Evolutionary conservation across 345 rosid genomes (phyloP).

Genomic region (Hirschfeldia incana): DNA sequence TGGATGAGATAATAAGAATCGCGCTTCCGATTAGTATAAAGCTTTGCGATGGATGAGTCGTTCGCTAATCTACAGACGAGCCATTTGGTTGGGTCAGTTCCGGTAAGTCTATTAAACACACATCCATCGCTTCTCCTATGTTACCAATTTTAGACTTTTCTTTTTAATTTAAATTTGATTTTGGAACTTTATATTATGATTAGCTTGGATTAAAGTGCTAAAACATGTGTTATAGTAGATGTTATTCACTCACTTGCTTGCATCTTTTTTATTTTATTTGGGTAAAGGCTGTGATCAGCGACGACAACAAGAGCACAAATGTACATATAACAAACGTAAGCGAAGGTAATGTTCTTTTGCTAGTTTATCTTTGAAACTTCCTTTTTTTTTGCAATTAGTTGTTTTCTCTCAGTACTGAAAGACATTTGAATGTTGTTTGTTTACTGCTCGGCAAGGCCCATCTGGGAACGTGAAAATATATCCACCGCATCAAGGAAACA

Average conservation of each 20-base stretch:
- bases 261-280: not conserved
- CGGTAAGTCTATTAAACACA: slow-evolving; percentile 46
- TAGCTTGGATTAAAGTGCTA: too few species aligned
- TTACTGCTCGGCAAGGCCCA: slow-evolving; percentile 49
- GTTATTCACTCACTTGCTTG: not conserved
- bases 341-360: slow-evolving; percentile 51
- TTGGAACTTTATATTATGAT: not conserved
- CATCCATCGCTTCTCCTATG: not conserved
- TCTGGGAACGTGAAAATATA: slow-evolving; percentile 66
- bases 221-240: not conserved
- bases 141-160: not conserved
- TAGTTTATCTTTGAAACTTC: not conserved
- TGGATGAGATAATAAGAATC: too few species aligned
- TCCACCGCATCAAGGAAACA: slow-evolving; percentile 58
- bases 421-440: slow-evolving; percentile 18
- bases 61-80: slow-evolving; percentile 61
- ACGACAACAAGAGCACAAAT: slow-evolving; percentile 44
- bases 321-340: slow-evolving; percentile 24
- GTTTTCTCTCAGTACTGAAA: not conserved
- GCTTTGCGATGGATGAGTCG: slow-evolving; percentile 57
- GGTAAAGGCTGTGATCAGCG: slow-evolving; percentile 63
- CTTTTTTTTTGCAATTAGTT: not conserved
- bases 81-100: slow-evolving; percentile 86
- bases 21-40: too few species aligned
- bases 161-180: not conserved